Evolutionary conservation across 2,329 filamentous ascomycete genomes (phyloP).

Genomic region (Endocalyx cinctus): DNA sequence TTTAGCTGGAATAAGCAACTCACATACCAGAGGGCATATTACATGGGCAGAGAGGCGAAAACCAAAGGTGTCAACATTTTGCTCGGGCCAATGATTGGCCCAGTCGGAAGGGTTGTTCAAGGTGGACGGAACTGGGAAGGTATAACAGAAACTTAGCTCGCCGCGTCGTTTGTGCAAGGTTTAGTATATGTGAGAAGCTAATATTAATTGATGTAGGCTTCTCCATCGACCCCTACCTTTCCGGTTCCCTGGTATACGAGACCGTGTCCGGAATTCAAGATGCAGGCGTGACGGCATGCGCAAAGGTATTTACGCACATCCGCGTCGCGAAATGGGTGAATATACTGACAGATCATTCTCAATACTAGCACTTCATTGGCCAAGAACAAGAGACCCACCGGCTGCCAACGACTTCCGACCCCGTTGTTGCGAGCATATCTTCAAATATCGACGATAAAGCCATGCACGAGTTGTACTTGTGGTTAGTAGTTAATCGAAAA

Average conservation of each 20-base stretch:
- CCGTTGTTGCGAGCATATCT: constrained; percentile 44
- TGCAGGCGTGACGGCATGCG: constrained; percentile 20
- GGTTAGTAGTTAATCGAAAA: constrained; percentile 26
- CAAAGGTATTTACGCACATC: constrained; percentile 14
- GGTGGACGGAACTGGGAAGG: constrained; percentile 51
- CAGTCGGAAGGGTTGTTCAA: constrained; percentile 45
- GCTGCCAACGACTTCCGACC: constrained; percentile 54
- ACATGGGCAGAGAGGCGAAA: constrained; percentile 62
- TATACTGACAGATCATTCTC: constrained; percentile 55
- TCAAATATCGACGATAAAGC: constrained; percentile 49
- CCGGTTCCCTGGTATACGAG: constrained; percentile 41
- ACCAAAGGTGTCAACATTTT: constrained; percentile 66
- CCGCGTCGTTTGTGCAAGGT: neutral
- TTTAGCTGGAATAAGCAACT: constrained; percentile 62
- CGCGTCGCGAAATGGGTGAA: too few relatives aligned
- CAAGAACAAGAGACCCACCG: constrained; percentile 65
- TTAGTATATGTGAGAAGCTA: neutral
- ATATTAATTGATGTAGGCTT: constrained; percentile 7
- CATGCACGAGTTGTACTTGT: constrained; percentile 52
- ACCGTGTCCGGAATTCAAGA: constrained; percentile 40
- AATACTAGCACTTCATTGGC: constrained; percentile 61
- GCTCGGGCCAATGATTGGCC: constrained; percentile 59
- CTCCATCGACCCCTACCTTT: constrained; percentile 49
- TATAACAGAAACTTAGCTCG: constrained; percentile 2
- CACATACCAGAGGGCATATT: constrained; percentile 55